Base-by-base conservation (phyloP, 306 rosid genomes). In the Medicago arabica region DNA sequence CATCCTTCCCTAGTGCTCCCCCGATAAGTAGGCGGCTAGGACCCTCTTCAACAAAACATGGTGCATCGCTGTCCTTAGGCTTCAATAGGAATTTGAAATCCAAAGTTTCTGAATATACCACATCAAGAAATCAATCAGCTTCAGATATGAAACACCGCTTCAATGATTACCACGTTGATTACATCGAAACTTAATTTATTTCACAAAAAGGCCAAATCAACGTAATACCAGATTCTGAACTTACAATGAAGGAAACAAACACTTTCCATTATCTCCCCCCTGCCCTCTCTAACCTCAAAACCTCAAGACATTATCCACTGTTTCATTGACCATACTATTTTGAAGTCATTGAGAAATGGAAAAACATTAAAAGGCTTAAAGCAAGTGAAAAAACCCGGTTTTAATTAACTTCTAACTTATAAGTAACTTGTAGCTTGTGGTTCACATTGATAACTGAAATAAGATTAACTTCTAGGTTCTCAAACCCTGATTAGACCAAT, bases 71-170 rank as follows among this genome's bases (percentile, higher is more conserved):
- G 86, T 89, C 13, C 89, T 82, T 92, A 34, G 97, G 91, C 90
- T 85, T 95, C 93, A 95, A 80, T 23, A 95, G 83, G 81, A 95
- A 95, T 84, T 95, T 95, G 93, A 95, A 95, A 75, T 92, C 99
- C 85, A 95, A 82, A 38, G 96, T 88, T 86, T 95, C 99, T 95
- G 86, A 71, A 74, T 78, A 67, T 57, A 68, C 81, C 75, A 66
- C 40, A 55, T 12, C 36, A 55, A 39, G 69, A 59, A 43, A 69
- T 59, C 72, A 86, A 68, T 23, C 21, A 51, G 43, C 8, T 21
- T 72, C 60, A 83, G 15, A 72, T 13, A 62, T 10, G 6, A 79
- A 25, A 71, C 62, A 63, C 59, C 7, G 38, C 58, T 71, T 58
- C 21, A 64, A 69, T 23, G 49, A 49, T 16, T 11, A 67, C n/a